A percentile compares a stretch with the other conserved stretches of the same genome.
phyloP scores from a whole-genome alignment of 1,284 basidiomycete species.

The Cutaneotrichosporon cyanovorans region DNA sequence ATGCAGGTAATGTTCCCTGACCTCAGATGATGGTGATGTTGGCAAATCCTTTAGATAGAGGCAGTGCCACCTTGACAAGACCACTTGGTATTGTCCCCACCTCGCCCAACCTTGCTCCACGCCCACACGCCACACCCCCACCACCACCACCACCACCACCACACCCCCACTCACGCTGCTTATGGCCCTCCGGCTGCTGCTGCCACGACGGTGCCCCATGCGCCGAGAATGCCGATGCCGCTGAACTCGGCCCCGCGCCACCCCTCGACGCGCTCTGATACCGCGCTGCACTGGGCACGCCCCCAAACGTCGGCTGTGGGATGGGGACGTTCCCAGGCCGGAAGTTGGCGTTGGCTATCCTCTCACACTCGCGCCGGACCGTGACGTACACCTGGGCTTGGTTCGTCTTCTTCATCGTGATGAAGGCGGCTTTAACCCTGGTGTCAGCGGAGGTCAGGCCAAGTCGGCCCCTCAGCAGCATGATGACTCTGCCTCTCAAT shows the following conservation, averaged over 20 bases:
- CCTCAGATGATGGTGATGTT: too few species aligned
- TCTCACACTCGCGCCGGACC: constrained; percentile 21
- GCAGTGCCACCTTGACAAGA: too few species aligned
- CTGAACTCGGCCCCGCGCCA: neutral
- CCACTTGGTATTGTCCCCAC: too few species aligned
- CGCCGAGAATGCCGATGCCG: neutral
- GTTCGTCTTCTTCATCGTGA: constrained; percentile 16
- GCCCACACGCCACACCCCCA: too few species aligned
- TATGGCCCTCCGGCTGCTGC: too few species aligned
- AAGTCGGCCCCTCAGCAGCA: too few species aligned
- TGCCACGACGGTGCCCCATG: neutral
- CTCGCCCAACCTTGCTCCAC: too few species aligned
- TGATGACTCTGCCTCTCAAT: too few species aligned
- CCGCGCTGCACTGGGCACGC: constrained; percentile 1
- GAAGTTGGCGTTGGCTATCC: constrained; percentile 6
- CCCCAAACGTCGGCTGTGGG: constrained; percentile 19
- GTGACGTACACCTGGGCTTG: constrained; percentile 15
- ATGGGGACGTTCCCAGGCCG: neutral
- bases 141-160: too few species aligned
- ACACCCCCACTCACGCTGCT: too few species aligned
- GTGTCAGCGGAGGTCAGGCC: neutral
- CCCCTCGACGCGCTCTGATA: neutral
- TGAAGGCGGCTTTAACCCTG: constrained; percentile 24
- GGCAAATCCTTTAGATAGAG: too few species aligned
- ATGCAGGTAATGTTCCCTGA: too few species aligned